A percentile compares a stretch with the other conserved stretches of the same genome.
These are phyloP conservation scores for Aspergillus sclerotioniger DNA, from an alignment of 495 filamentous ascomycete genomes.

Conservation along the genomic window DNA sequence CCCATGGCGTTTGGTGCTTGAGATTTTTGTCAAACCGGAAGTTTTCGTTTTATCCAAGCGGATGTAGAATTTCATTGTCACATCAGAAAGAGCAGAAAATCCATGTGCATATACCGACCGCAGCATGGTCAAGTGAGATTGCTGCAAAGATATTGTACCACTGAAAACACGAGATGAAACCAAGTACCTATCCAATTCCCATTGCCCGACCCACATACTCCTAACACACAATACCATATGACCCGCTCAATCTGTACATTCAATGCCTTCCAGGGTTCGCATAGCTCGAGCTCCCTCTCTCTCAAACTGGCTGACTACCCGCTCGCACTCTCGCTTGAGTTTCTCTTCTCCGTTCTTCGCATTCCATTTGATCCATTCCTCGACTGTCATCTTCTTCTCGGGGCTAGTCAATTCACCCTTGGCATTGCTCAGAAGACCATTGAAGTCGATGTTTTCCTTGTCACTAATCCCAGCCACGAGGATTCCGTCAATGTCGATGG, in stretches of 20 bases:
- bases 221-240: constrained; percentile 16
- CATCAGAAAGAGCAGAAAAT: neutral
- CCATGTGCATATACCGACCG: constrained; percentile 17
- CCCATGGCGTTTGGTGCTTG: constrained; percentile 35
- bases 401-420: constrained; percentile 64
- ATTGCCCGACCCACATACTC: constrained; percentile 14
- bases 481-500: constrained; percentile 68
- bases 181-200: constrained; percentile 28
- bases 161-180: constrained; percentile 6
- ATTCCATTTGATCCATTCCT: constrained; percentile 86
- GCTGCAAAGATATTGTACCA: constrained; percentile 15
- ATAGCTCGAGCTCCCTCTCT: constrained; percentile 75
- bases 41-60: neutral
- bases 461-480: constrained; percentile 42
- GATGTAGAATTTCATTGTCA: constrained; percentile 1
- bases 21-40: constrained; percentile 11
- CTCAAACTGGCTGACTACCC: constrained; percentile 76
- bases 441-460: constrained; percentile 54
- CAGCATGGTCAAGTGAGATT: constrained; percentile 14
- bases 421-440: constrained; percentile 40
- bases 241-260: constrained; percentile 45
- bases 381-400: constrained; percentile 87
- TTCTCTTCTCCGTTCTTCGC: constrained; percentile 75
- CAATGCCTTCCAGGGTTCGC: constrained; percentile 71
- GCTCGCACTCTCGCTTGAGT: constrained; percentile 76